phyloP scores from a whole-genome alignment of 306 rosid genomes.

The Arachis stenosperma region DNA sequence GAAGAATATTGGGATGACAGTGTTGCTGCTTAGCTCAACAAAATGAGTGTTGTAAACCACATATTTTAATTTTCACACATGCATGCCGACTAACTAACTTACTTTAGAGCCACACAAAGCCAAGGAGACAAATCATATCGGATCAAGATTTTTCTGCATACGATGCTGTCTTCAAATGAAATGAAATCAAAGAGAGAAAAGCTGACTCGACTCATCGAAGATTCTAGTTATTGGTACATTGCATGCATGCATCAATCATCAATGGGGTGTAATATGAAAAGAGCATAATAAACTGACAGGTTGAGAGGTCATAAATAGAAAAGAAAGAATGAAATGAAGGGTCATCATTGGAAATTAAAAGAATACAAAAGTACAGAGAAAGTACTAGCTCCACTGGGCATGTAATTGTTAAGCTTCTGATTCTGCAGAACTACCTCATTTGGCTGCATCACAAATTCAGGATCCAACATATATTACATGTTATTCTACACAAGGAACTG shows the following conservation, averaged over 20 bases:
- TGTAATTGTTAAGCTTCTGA: too few species aligned
- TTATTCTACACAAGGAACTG: constrained; percentile 30
- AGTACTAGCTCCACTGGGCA: neutral
- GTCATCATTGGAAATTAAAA: neutral
- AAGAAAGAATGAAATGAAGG: neutral
- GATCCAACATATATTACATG: neutral
- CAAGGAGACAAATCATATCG: constrained; percentile 46
- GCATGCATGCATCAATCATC: too few species aligned
- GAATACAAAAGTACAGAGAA: neutral
- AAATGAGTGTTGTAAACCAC: constrained; percentile 31
- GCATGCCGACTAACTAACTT: constrained; percentile 28
- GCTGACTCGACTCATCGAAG: too few species aligned
- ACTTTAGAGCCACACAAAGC: constrained; percentile 29
- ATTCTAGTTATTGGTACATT: too few species aligned
- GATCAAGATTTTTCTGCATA: constrained; percentile 36
- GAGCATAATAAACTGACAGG: neutral
- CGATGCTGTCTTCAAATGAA: neutral
- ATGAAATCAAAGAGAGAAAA: neutral
- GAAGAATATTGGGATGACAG: neutral
- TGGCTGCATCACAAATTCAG: neutral
- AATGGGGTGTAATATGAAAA: too few species aligned
- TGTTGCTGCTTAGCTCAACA: constrained; percentile 11
- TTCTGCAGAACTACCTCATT: too few species aligned
- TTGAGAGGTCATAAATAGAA: neutral
- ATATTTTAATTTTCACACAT: constrained; percentile 16